These are phyloP conservation scores for Penicillium paneum DNA, from an alignment of 2,329 filamentous ascomycete species.

Conservation along the genomic window DNA sequence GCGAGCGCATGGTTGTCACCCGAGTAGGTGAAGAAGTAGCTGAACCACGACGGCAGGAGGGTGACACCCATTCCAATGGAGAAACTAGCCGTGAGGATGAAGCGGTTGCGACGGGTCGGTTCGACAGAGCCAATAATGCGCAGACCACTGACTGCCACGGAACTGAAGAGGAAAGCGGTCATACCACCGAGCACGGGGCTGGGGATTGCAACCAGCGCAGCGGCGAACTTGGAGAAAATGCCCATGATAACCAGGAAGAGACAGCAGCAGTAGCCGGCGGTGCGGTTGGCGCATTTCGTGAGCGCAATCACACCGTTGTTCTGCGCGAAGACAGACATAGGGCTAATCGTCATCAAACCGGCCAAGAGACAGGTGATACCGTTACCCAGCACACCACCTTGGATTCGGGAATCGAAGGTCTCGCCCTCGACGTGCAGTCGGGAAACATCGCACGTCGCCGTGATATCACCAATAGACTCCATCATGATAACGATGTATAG, in stretches of 20 bases:
- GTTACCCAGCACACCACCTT: slow-evolving; percentile 65
- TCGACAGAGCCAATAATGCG: slow-evolving; percentile 61
- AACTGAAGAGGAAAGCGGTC: slow-evolving; percentile 64
- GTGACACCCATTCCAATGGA: slow-evolving; percentile 58
- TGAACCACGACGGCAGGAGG: slow-evolving; percentile 49
- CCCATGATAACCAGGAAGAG: slow-evolving; percentile 67
- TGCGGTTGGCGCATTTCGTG: slow-evolving; percentile 65
- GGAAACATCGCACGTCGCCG: slow-evolving; percentile 65
- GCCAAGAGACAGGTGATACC: slow-evolving; percentile 63
- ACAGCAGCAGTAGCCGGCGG: slow-evolving; percentile 64
- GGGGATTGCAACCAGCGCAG: slow-evolving; percentile 65
- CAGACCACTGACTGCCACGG: slow-evolving; percentile 64
- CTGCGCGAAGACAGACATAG: slow-evolving; percentile 66
- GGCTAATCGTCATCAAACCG: slow-evolving; percentile 63
- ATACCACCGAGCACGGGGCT: slow-evolving; percentile 46
- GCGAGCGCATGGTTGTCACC: slow-evolving; percentile 67
- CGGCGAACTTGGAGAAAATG: slow-evolving; percentile 68
- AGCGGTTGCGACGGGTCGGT: slow-evolving; percentile 64
- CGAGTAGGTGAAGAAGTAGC: slow-evolving; percentile 46
- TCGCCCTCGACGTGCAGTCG: slow-evolving; percentile 61
- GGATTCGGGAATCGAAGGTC: slow-evolving; percentile 65
- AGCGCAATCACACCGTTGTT: slow-evolving; percentile 68
- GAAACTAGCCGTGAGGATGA: slow-evolving; percentile 62
- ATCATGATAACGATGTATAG: slow-evolving; percentile 63
- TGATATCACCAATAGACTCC: slow-evolving; percentile 66